Percentiles rank a stretch among this genome's conserved stretches.
These are phyloP conservation scores for Trichopus zeylanicus DNA, from an alignment of 116 monocot genomes.

Conservation along the genomic window DNA sequence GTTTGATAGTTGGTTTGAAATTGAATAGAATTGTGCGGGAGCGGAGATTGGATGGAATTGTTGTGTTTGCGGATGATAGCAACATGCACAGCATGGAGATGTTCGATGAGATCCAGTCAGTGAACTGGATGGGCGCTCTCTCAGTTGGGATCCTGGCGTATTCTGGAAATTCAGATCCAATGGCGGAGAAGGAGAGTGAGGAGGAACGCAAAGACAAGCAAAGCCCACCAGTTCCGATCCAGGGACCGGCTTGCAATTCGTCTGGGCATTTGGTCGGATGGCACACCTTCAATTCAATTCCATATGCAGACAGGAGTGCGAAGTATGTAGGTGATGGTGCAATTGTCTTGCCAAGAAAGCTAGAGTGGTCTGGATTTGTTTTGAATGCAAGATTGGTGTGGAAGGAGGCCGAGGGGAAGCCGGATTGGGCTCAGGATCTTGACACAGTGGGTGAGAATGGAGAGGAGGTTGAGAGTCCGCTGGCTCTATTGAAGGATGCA, in stretches of 20 bases:
- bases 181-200: conserved; percentile 6
- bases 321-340: conserved; percentile 55
- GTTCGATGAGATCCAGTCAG: conserved; percentile 86
- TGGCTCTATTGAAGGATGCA: conserved; percentile 59
- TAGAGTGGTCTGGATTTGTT: conserved; percentile 95
- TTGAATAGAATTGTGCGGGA: conserved; percentile 68
- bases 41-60: conserved; percentile 67
- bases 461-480: conserved; percentile 57
- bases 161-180: conserved; percentile 26
- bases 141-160: conserved; percentile 76
- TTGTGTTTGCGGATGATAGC: conserved; percentile 80
- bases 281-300: conserved; percentile 78
- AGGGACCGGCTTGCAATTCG: conserved; percentile 88
- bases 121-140: conserved; percentile 70
- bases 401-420: conserved; percentile 53
- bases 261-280: conserved; percentile 69
- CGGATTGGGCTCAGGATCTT: conserved; percentile 75
- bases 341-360: conserved; percentile 47
- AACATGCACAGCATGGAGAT: conserved; percentile 88
- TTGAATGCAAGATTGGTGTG: conserved; percentile 77
- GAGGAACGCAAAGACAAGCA: conserved; percentile 34
- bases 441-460: conserved; percentile 54
- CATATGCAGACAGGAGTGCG: conserved; percentile 32
- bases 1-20: not conserved
- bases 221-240: conserved; percentile 54